Base-by-base conservation (phyloP, 2,329 filamentous ascomycete genomes). In the Keithomyces neogunnii region DNA sequence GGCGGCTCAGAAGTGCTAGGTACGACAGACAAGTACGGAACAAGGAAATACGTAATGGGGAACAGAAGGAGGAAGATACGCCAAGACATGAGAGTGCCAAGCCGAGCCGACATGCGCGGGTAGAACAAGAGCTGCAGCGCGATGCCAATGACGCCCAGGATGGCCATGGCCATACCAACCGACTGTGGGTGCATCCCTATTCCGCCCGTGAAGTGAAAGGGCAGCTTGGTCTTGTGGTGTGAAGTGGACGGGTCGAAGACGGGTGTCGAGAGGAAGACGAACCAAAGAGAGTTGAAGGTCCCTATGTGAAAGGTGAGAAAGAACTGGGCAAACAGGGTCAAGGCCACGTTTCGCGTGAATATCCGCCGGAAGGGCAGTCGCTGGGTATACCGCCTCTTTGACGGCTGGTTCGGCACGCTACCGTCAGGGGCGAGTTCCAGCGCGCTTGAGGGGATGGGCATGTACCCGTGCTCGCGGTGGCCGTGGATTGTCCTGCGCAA, bases 141-240 rank as follows among this genome's bases (percentile, higher is more conserved):
- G 38, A 93, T 85, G n/a, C 89, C 89, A 43, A 92, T 82, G 47
- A 80, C 68, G 7, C 88, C 89, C 13, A 93, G 77, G 48, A 87
- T 83, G 2, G 88, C 83, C 71, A 91, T 89, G 4, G 86, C 86
- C 43, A 88, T 70, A n/a, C 88, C 88, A 33, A 93, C 85, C 2
- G 80, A 78, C 1, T 78, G 75, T 0, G 87, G 83, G 0, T 80
- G 79, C 49, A 93, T 76, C n/a, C 86, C 86, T 0, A 93, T 73
- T 2, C 89, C 89, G 31, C 88, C 87, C 1, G 83, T 82, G 62
- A 90, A 90, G 55, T 76, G 68, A 60, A 86, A 81, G 0, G 82
- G 75, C 52, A 78, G 66, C 55, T 66, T 57, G 1, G 55, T 54
- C n/a, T 65, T 59, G 32, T 64, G 62, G 1, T 63, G 55, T 0